Base-by-base conservation (phyloP, 192 early-diverging fungal species). In the Geranomyces michiganensis region DNA sequence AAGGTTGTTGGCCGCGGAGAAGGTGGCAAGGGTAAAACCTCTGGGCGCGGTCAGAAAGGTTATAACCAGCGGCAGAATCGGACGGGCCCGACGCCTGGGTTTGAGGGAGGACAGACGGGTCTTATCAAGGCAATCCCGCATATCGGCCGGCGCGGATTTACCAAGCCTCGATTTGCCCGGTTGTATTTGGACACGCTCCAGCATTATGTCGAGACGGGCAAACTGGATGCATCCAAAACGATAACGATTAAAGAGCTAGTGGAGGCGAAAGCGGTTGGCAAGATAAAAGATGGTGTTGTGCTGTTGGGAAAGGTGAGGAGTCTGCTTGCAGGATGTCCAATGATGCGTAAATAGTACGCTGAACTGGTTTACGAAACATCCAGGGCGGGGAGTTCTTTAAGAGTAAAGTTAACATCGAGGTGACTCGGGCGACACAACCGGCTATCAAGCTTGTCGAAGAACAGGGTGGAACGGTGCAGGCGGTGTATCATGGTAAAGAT, bases 91-190 rank as follows among this genome's bases (percentile, higher is more conserved):
- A 80, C 84, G 22, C 91, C 90, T 1, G 92, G 88, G 22, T 98
- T 94, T 71, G 93, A 96, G 77, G 96, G 96, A 70, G 96, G 96
- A 31, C 95, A 97, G 73, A 93, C 91, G 19, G 92, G 93, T 51
- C 70, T 97, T 47, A 85, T 88, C 26, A 86, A 87, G 48, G 85
- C 88, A 31, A 88, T 96, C 47, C 94, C 94, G 1, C 94, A 95
- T 78, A 87, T 92, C 65, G 95, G 95, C 74, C 84, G 83, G 71
- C 92, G 65, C 15, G 71, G 62, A 7, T 7, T 61, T 26, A 44
- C 13, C 24, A 75, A 72, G 56, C 65, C 43, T 0, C 30, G 73
- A 17, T 46, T 71, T 32, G 56, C 74, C 10, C 74, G 76, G 3
- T 43, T 83, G 63, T 81, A 90, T 51, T 79, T 99, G 73, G 96